Evolutionary conservation across 163 green algal genomes (phyloP).

Genomic region (Chlorella variabilis): DNA sequence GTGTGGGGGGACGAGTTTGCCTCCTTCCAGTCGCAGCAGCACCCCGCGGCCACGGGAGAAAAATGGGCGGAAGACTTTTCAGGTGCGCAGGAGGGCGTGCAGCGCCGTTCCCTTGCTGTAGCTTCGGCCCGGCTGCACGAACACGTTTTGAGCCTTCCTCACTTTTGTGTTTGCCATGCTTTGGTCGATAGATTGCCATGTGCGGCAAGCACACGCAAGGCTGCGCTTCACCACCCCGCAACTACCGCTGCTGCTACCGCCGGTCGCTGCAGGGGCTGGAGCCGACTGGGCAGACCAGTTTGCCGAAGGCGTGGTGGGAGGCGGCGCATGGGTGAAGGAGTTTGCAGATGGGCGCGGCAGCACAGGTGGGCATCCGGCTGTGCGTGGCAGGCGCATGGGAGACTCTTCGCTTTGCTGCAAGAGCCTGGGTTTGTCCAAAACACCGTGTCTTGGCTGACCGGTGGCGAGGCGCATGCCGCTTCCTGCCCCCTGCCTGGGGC

Average conservation of each 20-base stretch:
- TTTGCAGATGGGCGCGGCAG: constrained; percentile 44
- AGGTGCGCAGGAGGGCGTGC: neutral
- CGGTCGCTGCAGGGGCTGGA: neutral
- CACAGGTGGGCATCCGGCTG: constrained; percentile 26
- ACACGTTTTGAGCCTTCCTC: no score
- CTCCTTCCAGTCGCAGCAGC: constrained; percentile 33
- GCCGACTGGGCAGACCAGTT: constrained; percentile 60
- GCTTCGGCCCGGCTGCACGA: no score
- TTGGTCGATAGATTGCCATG: no score
- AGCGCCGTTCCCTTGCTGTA: no score
- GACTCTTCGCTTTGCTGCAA: no score
- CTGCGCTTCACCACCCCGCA: no score
- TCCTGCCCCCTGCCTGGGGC: neutral
- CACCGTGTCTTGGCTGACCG: neutral
- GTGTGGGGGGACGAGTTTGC: constrained; percentile 88
- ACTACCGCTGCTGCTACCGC: neutral
- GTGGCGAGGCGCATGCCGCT: no score
- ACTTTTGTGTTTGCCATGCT: no score
- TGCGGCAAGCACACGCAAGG: no score
- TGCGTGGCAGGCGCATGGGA: no score
- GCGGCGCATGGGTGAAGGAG: constrained; percentile 53
- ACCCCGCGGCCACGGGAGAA: constrained; percentile 18
- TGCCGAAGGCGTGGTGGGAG: constrained; percentile 35
- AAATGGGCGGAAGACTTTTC: constrained; percentile 59
- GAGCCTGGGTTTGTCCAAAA: neutral